Conservation (phyloP, 78 protist species). For the Trichosphaerium sp. region DNA sequence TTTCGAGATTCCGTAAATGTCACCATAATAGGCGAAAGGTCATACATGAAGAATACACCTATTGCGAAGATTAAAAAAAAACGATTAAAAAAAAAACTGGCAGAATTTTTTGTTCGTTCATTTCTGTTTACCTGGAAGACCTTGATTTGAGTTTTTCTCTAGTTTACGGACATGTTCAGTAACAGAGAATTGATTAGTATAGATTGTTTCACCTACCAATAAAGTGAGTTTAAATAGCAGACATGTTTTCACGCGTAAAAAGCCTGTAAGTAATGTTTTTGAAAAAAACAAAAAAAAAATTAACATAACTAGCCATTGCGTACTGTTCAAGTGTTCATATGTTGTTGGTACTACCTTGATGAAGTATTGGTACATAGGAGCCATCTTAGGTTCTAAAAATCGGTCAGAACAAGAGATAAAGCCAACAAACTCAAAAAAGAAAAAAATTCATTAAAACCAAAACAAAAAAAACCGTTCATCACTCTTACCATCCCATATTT, state of each 20-base stretch:
- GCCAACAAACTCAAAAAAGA: not conserved
- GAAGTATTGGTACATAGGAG: conserved; percentile 75
- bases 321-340: conserved; percentile 32
- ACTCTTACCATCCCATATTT: conserved; percentile 3
- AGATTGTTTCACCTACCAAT: conserved; percentile 24
- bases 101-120: no score
- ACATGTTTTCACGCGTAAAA: no score
- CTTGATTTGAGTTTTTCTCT: conserved; percentile 28
- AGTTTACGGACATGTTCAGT: conserved; percentile 64
- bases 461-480: not conserved
- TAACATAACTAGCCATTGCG: no score
- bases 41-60: conserved; percentile 87
- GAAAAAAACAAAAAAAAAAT: not conserved
- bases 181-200: conserved; percentile 77
- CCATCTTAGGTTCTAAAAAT: not conserved
- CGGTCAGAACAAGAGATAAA: not conserved
- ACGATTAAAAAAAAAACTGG: not conserved
- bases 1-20: conserved; percentile 36
- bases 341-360: conserved; percentile 84
- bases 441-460: not conserved
- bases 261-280: no score
- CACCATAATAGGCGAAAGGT: conserved; percentile 81
- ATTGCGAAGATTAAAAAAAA: not conserved
- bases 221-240: not conserved
- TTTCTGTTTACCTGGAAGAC: conserved; percentile 20